A percentile compares a stretch with the other conserved stretches of the same genome.
Conservation (phyloP, 2,329 filamentous ascomycete species). For the Leptoxyphium fumago region DNA sequence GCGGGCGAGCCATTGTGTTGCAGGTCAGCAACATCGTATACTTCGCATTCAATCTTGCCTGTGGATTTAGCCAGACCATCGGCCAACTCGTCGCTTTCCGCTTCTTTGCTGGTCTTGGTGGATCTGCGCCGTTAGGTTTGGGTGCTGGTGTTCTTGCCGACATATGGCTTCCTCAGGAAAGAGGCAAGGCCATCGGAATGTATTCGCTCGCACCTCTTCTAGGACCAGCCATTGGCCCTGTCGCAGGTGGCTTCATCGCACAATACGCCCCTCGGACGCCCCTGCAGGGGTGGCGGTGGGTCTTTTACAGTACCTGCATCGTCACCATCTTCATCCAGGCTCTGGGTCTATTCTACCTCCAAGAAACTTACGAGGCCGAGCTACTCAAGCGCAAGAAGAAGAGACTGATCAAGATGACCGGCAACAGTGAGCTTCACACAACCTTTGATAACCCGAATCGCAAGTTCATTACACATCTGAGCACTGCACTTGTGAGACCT, state of each 20-base stretch:
- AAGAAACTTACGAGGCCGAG: conserved; percentile 52
- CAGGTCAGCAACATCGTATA: conserved; percentile 24
- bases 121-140: conserved; percentile 23
- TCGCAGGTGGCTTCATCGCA: conserved; percentile 51
- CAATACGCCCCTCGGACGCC: conserved; percentile 28
- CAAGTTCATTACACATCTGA: conserved; percentile 17
- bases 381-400: conserved; percentile 45
- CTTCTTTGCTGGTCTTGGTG: conserved; percentile 24
- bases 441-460: conserved; percentile 22
- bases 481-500: conserved; percentile 20
- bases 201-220: conserved; percentile 50
- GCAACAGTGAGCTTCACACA: conserved; percentile 46
- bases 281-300: conserved; percentile 50
- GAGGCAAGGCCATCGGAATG: conserved; percentile 47
- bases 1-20: conserved; percentile 21
- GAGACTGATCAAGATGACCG: conserved; percentile 43
- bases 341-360: conserved; percentile 45
- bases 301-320: conserved; percentile 54
- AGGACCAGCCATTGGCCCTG: conserved; percentile 50
- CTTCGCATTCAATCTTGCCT: conserved; percentile 23
- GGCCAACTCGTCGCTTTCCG: conserved; percentile 23
- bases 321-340: conserved; percentile 46
- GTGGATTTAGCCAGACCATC: conserved; percentile 20
- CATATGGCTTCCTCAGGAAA: conserved; percentile 44
- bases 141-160: conserved; percentile 32